A percentile compares a stretch with the other conserved stretches of the same genome.
phyloP scores from a whole-genome alignment of 2,329 filamentous ascomycete genomes.

The Paradendryphiella salina region DNA sequence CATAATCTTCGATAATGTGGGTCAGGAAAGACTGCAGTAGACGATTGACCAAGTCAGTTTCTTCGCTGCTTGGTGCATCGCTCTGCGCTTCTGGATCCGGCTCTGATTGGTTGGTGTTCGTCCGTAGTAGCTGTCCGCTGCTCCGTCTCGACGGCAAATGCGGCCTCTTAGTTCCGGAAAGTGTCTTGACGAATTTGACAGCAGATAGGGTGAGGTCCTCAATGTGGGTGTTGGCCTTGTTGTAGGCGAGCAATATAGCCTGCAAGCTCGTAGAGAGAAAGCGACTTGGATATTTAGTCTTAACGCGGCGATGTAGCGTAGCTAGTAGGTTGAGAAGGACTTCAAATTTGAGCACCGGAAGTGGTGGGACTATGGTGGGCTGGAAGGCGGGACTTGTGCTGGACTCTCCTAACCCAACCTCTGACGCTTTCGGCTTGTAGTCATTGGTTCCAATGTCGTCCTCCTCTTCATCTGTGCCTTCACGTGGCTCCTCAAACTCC shows the following conservation, averaged over 20 bases:
- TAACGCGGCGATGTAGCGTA: constrained; percentile 72
- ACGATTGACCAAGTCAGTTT: constrained; percentile 64
- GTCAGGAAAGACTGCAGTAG: constrained; percentile 78
- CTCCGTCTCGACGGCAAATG: constrained; percentile 61
- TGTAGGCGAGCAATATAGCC: constrained; percentile 69
- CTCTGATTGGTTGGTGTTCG: constrained; percentile 42
- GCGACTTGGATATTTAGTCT: constrained; percentile 75
- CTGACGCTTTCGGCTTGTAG: constrained; percentile 23
- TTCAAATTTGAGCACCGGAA: constrained; percentile 63
- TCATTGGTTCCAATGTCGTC: constrained; percentile 33
- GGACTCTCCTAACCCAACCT: constrained; percentile 37
- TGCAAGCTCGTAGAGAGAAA: constrained; percentile 78
- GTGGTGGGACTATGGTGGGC: constrained; percentile 38
- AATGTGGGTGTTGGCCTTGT: constrained; percentile 57
- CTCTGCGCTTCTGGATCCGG: constrained; percentile 62
- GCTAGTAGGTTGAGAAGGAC: constrained; percentile 71
- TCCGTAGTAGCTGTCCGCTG: constrained; percentile 52
- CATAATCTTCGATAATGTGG: constrained; percentile 73
- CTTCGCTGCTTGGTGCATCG: constrained; percentile 53
- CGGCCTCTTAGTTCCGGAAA: constrained; percentile 70
- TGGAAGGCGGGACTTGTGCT: constrained; percentile 37
- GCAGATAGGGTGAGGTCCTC: constrained; percentile 71
- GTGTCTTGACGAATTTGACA: constrained; percentile 69
- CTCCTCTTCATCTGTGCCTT: constrained; percentile 57
- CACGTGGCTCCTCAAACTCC: constrained; percentile 53